A percentile compares a stretch with the other conserved stretches of the same genome.
These are phyloP conservation scores for Rhododendron griersonianum DNA, from an alignment of 148 eudicot species.

Conservation along the genomic window DNA sequence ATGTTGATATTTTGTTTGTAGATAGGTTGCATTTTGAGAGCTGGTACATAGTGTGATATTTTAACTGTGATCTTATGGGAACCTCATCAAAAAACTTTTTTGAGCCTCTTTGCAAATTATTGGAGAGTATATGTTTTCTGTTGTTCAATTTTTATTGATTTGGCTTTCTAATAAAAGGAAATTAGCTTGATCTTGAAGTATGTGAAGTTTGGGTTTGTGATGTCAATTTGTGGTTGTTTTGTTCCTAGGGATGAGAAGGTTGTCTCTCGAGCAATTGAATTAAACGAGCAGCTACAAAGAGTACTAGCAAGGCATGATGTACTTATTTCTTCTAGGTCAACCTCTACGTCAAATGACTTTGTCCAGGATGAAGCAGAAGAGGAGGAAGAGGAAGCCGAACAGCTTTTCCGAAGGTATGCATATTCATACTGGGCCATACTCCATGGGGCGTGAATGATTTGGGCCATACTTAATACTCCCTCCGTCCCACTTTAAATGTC, in stretches of 20 bases:
- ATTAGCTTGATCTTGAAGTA: neutral
- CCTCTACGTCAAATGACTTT: slow-evolving; percentile 37
- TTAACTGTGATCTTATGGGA: neutral
- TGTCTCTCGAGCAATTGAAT: slow-evolving; percentile 73
- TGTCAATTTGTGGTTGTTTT: neutral
- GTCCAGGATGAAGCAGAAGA: slow-evolving; percentile 43
- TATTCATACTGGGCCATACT: neutral
- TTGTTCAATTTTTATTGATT: neutral
- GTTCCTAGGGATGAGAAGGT: slow-evolving; percentile 62
- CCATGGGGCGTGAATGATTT: neutral
- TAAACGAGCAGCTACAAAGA: slow-evolving; percentile 76
- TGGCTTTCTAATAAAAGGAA: neutral
- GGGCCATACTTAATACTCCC: neutral
- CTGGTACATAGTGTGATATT: neutral
- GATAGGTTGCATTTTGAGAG: slow-evolving; percentile 1
- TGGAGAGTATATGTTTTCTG: neutral
- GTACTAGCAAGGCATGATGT: slow-evolving; percentile 69
- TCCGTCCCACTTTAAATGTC: too few species aligned
- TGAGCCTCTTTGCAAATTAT: neutral
- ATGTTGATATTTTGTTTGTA: neutral
- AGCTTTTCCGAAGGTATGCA: slow-evolving; percentile 73
- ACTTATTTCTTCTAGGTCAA: slow-evolving; percentile 42
- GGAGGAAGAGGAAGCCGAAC: slow-evolving; percentile 77
- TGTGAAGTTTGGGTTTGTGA: neutral
- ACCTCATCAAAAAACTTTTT: neutral